A percentile compares a stretch with the other conserved stretches of the same genome.
These are phyloP conservation scores for Amauroascus niger DNA, from an alignment of 2,329 filamentous ascomycete species.

Conservation along the genomic window DNA sequence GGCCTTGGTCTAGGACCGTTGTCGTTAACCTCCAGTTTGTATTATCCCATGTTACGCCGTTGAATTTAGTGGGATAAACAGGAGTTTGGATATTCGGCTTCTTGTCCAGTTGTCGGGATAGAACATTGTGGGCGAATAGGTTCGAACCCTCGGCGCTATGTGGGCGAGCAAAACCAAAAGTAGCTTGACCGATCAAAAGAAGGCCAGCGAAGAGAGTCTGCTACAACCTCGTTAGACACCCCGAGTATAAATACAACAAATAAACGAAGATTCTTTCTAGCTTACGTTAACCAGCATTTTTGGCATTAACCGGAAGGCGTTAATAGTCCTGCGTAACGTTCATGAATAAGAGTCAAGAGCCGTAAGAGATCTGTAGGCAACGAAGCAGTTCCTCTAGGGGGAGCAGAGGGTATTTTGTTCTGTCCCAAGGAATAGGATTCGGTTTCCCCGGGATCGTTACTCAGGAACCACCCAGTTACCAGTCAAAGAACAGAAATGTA, in stretches of 20 bases:
- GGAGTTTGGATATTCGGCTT: neutral
- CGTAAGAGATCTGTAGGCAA: too few relatives aligned
- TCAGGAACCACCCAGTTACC: neutral
- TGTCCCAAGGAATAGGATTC: neutral
- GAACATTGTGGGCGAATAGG: conserved; percentile 10
- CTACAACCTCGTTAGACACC: neutral
- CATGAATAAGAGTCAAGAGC: too few relatives aligned
- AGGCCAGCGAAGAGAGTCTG: conserved; percentile 2
- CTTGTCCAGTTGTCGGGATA: conserved; percentile 1
- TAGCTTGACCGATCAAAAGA: conserved; percentile 6
- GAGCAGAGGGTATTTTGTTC: neutral
- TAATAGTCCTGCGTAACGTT: neutral
- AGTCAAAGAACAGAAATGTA: neutral
- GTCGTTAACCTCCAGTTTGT: conserved; percentile 48
- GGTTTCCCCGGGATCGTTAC: neutral
- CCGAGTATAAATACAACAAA: neutral
- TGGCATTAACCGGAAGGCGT: neutral
- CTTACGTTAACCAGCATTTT: conserved; percentile 11
- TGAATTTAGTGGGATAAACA: conserved; percentile 43
- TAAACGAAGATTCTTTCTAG: neutral
- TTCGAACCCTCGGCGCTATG: conserved; percentile 7
- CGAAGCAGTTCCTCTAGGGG: too few relatives aligned
- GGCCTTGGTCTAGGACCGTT: conserved; percentile 45
- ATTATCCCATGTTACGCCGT: conserved; percentile 50
- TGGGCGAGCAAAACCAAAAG: neutral